Evolutionary conservation across 495 filamentous ascomycete genomes (phyloP), one percentile per base, ranked within the genome.

Genomic region (Annulohypoxylon bovei): DNA sequence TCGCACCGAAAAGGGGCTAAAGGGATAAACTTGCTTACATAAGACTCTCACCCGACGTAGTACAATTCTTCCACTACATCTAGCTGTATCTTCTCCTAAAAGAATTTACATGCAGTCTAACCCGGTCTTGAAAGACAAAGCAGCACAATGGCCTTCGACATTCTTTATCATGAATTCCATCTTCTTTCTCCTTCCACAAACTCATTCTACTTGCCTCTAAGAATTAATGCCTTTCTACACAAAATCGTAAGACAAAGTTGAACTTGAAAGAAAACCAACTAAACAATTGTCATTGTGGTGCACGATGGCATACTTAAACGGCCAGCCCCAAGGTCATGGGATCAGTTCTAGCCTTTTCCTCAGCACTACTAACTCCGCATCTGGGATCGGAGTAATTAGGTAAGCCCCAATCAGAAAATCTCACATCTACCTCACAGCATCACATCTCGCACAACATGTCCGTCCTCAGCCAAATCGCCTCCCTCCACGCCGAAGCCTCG

Each of bases 371-470:
- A 62, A 28, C 12, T 39, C 44, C 12, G 28, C 27, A 46, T 32
- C 28, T 39, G 44, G 4, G 44, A 62, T 35, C 42, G 47, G 44
- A 39, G 46, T 25, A 6, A 32, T 6, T 28, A 52, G 44, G 58
- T 39, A 62, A 62, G 44, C 22, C 52, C 35, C 22, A 57, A n/a
- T 23, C 30, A 66, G 1, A 49, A 50, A 27, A 5, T 6, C 23
- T 23, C 22, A 14, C 3, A 49, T 23, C 22, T 14, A 50, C 46
- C 9, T 11, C 12, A 27, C 46, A 6, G 6, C 16, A 20, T 5
- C 14, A 18, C 39, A 6, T 16, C 16, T 18, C n/a, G 1, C 39
- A 6, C 39, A 42, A 20, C 49, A 71, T 67, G 68, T 62, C 68
- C 22, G 32, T 33, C 56, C 3, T 62, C 22, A 1, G 3, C 30